Percentiles rank a stretch among this genome's conserved stretches.
phyloP scores from a whole-genome alignment of 371 early-diverging fungal genomes.

The Syncephalastrum sp. region DNA sequence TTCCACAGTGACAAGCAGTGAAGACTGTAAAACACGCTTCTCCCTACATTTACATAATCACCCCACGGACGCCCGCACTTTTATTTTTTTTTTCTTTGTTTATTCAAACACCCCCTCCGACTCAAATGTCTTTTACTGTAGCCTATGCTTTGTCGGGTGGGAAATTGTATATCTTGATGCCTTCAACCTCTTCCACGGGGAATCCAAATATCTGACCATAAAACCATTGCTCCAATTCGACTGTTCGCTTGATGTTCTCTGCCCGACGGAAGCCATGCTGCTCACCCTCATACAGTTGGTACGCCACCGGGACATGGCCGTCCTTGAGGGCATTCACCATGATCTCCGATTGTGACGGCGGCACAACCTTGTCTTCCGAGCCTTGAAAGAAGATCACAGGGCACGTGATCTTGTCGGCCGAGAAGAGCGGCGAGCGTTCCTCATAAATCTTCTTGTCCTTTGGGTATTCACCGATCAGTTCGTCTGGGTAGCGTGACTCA shows the following conservation, averaged over 20 bases:
- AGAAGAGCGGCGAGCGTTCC: constrained; percentile 59
- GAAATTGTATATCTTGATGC: constrained; percentile 41
- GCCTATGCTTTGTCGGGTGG: constrained; percentile 2
- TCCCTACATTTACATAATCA: no score
- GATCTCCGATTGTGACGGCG: constrained; percentile 70
- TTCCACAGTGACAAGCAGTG: no score
- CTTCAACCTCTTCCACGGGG: constrained; percentile 43
- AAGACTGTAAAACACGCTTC: no score
- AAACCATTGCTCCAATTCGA: constrained; percentile 53
- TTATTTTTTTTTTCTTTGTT: no score
- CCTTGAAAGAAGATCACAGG: constrained; percentile 80
- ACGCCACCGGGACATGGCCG: constrained; percentile 65
- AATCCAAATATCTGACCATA: constrained; percentile 53
- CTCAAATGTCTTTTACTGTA: no score
- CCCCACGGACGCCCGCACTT: no score
- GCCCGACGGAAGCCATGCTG: constrained; percentile 62
- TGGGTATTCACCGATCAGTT: constrained; percentile 68
- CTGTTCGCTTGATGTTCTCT: constrained; percentile 48
- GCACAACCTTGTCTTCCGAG: constrained; percentile 74
- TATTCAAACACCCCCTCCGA: no score
- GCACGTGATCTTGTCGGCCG: constrained; percentile 58
- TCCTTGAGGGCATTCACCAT: constrained; percentile 68
- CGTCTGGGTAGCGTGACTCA: constrained; percentile 63
- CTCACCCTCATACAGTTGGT: constrained; percentile 70
- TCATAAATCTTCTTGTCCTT: constrained; percentile 51